These are phyloP conservation scores for Fusarium beomiforme DNA, from an alignment of 2,329 filamentous ascomycete species.

Conservation along the genomic window DNA sequence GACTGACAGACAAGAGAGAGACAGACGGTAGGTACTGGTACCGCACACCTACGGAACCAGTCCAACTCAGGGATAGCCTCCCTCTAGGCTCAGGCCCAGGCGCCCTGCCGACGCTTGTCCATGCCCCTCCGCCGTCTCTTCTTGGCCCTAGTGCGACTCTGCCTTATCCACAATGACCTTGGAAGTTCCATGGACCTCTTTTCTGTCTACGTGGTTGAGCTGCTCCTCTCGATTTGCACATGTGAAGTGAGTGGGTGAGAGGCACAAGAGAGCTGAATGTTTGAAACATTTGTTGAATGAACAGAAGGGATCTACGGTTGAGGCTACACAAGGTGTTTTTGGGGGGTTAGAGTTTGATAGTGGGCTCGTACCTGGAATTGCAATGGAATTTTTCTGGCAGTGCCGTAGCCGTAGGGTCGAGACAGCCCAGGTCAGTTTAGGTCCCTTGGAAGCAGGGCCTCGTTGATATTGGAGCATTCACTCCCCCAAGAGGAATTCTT, in stretches of 20 bases:
- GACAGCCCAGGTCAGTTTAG: neutral
- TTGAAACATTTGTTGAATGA: constrained; percentile 18
- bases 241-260: neutral
- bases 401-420: neutral
- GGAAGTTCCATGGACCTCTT: constrained; percentile 26
- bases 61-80: constrained; percentile 27
- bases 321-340: neutral
- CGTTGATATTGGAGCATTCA: constrained; percentile 12
- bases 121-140: constrained; percentile 34
- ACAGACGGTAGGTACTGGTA: constrained; percentile 15
- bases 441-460: constrained; percentile 3
- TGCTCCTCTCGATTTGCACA: constrained; percentile 2
- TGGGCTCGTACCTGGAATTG: constrained; percentile 32
- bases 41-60: neutral
- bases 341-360: constrained; percentile 15
- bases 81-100: constrained; percentile 37
- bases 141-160: constrained; percentile 31
- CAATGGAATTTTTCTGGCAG: constrained; percentile 6
- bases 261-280: neutral
- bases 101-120: constrained; percentile 36
- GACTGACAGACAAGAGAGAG: too few species aligned
- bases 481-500: constrained; percentile 1
- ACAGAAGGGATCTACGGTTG: constrained; percentile 5
- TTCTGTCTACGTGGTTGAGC: constrained; percentile 23
- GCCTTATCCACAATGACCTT: constrained; percentile 28